These are phyloP conservation scores for Pezicula rhizophila DNA, from an alignment of 2,329 filamentous ascomycete genomes.

Conservation along the genomic window DNA sequence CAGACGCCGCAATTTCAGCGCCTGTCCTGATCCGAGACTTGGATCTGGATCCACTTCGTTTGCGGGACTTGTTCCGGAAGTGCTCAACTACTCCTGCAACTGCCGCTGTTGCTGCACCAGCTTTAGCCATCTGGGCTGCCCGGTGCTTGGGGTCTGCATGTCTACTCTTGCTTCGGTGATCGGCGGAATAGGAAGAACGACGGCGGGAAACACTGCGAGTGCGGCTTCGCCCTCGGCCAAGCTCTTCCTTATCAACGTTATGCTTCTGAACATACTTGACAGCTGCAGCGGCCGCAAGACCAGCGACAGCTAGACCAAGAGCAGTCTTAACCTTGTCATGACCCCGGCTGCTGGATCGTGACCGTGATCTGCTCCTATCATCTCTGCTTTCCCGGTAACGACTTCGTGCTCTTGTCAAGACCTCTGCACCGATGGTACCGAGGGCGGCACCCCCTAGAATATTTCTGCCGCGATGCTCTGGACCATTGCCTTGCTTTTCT, in stretches of 20 bases:
- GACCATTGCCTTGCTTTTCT: slow-evolving; percentile 29
- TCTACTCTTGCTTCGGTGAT: slow-evolving; percentile 38
- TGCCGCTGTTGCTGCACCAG: slow-evolving; percentile 46
- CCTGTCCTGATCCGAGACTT: slow-evolving; percentile 40
- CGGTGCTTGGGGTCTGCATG: slow-evolving; percentile 43
- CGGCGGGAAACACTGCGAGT: slow-evolving; percentile 37
- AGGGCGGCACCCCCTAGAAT: slow-evolving; percentile 49
- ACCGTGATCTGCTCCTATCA: slow-evolving; percentile 31
- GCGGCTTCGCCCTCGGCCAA: slow-evolving; percentile 45
- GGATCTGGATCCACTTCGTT: slow-evolving; percentile 32
- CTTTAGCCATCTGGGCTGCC: slow-evolving; percentile 25
- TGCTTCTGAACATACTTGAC: slow-evolving; percentile 57
- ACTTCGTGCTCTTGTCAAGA: slow-evolving; percentile 52
- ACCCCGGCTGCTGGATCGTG: slow-evolving; percentile 26
- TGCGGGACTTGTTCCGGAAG: slow-evolving; percentile 47
- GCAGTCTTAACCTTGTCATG: slow-evolving; percentile 52
- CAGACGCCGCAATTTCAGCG: slow-evolving; percentile 55
- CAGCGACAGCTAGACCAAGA: slow-evolving; percentile 56
- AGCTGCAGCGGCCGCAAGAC: slow-evolving; percentile 58
- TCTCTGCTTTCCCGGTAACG: slow-evolving; percentile 50
- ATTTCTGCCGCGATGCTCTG: slow-evolving; percentile 22
- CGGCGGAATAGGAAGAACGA: slow-evolving; percentile 33
- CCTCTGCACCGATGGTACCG: slow-evolving; percentile 57
- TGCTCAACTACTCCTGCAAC: slow-evolving; percentile 54
- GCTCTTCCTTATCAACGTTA: slow-evolving; percentile 55